Evolutionary conservation across 352 stramenopile genomes (phyloP).

Genomic region (Thalassiosira hispida): DNA sequence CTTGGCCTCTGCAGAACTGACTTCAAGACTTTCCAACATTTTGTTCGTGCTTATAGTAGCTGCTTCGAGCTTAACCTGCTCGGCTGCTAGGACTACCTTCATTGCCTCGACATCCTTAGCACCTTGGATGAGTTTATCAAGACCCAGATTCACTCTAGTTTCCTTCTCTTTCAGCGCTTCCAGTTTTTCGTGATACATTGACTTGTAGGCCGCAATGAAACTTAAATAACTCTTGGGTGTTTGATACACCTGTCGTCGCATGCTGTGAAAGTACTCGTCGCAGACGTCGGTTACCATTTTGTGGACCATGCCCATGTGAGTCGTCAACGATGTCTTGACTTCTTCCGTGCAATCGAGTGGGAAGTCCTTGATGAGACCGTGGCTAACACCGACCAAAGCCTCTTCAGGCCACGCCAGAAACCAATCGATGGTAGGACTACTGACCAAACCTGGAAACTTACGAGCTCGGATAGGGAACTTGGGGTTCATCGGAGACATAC

Average conservation of each 20-base stretch:
- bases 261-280: conserved; percentile 98
- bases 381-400: conserved; percentile 95
- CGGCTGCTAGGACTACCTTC: conserved; percentile 95
- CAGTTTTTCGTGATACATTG: conserved; percentile 91
- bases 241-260: conserved; percentile 96
- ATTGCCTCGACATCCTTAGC: conserved; percentile 96
- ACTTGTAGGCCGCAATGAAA: conserved; percentile 98
- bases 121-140: conserved; percentile 98
- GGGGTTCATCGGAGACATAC: conserved; percentile 98
- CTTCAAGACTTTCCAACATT: conserved; percentile 95
- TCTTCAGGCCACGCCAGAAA: conserved; percentile 99
- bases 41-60: conserved; percentile 96
- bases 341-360: conserved; percentile 91
- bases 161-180: conserved; percentile 94
- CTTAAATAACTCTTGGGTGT: conserved; percentile 98
- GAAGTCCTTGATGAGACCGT: conserved; percentile 96
- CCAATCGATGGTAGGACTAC: conserved; percentile 98
- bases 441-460: conserved; percentile 97
- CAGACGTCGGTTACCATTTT: conserved; percentile 96
- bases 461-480: conserved; percentile 96
- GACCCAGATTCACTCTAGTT: conserved; percentile 93
- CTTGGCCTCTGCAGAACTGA: conserved; percentile 95
- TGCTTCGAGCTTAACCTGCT: conserved; percentile 96
- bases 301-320: conserved; percentile 98
- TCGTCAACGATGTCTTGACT: conserved; percentile 90